These are phyloP conservation scores for Sarcomyxa edulis DNA, from an alignment of 768 basidiomycete species.

Conservation along the genomic window DNA sequence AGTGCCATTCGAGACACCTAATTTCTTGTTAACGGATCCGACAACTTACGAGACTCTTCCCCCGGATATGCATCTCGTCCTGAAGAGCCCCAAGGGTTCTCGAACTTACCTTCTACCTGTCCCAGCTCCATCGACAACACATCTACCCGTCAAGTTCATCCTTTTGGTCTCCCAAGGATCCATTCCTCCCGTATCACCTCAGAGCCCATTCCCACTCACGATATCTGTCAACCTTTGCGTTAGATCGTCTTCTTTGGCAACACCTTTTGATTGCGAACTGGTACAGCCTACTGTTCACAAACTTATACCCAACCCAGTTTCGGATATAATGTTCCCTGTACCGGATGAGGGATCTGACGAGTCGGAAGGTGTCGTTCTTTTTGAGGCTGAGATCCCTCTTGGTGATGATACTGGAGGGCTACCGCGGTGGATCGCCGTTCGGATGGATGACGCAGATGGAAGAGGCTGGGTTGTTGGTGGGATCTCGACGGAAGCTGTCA, in stretches of 20 bases:
- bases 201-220: constrained; percentile 35
- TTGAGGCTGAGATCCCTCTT: constrained; percentile 40
- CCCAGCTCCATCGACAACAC: constrained; percentile 11
- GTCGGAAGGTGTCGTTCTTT: constrained; percentile 67
- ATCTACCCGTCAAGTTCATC: constrained; percentile 29
- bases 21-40: constrained; percentile 17
- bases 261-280: constrained; percentile 29
- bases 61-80: constrained; percentile 28
- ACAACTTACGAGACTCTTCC: constrained; percentile 32
- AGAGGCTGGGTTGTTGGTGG: constrained; percentile 61
- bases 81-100: constrained; percentile 37
- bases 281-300: constrained; percentile 44
- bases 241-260: constrained; percentile 10
- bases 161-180: constrained; percentile 61
- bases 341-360: constrained; percentile 69
- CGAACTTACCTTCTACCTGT: constrained; percentile 51
- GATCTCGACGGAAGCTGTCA: constrained; percentile 29
- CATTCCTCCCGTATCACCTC: constrained; percentile 45
- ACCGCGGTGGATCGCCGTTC: constrained; percentile 46
- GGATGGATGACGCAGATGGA: constrained; percentile 42
- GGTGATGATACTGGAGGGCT: constrained; percentile 9
- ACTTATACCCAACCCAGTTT: constrained; percentile 58
- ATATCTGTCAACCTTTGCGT: constrained; percentile 46
- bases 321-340: constrained; percentile 52
- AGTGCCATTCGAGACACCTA: constrained; percentile 2